These are phyloP conservation scores for Acephala macrosclerotiorum DNA, from an alignment of 2,329 filamentous ascomycete genomes.

Conservation along the genomic window DNA sequence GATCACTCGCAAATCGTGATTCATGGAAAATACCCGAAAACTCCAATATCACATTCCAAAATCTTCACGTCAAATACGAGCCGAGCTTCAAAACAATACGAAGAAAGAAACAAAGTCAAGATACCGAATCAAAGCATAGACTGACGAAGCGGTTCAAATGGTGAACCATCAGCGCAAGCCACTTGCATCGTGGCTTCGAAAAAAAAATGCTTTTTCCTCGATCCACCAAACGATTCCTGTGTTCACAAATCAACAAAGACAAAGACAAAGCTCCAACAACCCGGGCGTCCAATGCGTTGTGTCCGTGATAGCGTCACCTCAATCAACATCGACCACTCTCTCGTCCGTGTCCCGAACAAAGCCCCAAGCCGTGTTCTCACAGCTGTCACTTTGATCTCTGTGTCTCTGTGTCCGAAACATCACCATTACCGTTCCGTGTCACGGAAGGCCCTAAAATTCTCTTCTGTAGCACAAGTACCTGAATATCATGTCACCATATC, in stretches of 20 bases:
- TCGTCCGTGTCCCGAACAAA: not conserved
- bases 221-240: not conserved
- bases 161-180: not conserved
- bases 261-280: not conserved
- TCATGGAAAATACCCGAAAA: not conserved
- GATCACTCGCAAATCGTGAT: not conserved
- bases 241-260: not conserved
- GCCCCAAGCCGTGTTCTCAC: not conserved
- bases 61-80: not conserved
- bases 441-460: not conserved
- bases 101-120: not conserved
- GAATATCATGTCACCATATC: not conserved
- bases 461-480: slow-evolving; percentile 1
- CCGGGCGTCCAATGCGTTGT: not conserved
- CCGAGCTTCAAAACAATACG: not conserved
- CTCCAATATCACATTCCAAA: not conserved
- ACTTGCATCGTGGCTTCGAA: not conserved
- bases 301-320: not conserved
- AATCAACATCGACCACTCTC: not conserved
- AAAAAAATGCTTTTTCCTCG: slow-evolving; percentile 1
- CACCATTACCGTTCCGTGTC: not conserved
- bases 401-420: not conserved
- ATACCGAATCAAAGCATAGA: not conserved
- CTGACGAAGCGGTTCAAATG: not conserved
- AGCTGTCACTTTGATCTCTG: not conserved